Conservation (phyloP, 2,329 filamentous ascomycete species). For the Cadophora gregata region DNA sequence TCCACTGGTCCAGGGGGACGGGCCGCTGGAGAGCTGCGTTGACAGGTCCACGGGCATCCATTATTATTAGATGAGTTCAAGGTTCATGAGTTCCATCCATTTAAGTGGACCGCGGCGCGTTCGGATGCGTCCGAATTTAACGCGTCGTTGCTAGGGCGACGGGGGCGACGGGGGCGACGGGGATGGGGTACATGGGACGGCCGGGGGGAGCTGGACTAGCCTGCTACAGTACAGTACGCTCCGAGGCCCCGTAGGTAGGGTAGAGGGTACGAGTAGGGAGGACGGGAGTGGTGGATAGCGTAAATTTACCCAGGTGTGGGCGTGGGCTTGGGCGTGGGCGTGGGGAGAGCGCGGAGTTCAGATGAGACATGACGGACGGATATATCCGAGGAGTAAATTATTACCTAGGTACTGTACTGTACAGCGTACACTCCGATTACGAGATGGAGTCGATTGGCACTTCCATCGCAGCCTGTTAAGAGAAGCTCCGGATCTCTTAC, state of each 20-base stretch:
- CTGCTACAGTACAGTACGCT: no score
- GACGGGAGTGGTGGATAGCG: no score
- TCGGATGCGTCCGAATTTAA: background rate
- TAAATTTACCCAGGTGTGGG: no score
- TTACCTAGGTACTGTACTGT: no score
- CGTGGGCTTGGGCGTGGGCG: no score
- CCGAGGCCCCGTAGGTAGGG: no score
- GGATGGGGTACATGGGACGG: no score
- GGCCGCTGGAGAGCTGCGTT: constrained; percentile 20
- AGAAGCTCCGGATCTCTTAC: background rate
- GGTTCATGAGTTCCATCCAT: no score
- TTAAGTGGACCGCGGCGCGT: constrained; percentile 22
- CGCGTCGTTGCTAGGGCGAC: constrained; percentile 12
- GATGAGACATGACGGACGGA: constrained; percentile 17
- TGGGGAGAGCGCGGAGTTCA: background rate
- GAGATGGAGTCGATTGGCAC: background rate
- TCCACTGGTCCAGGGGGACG: constrained; percentile 25
- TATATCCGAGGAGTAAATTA: no score
- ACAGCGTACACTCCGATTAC: background rate
- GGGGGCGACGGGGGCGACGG: background rate
- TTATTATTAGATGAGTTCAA: no score
- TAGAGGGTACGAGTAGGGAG: no score
- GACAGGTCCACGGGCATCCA: constrained; percentile 9
- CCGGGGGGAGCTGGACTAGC: no score
- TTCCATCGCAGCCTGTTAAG: background rate